Evolutionary conservation across 371 early-diverging fungal species (phyloP).

Genomic region (Coemansia sp.): DNA sequence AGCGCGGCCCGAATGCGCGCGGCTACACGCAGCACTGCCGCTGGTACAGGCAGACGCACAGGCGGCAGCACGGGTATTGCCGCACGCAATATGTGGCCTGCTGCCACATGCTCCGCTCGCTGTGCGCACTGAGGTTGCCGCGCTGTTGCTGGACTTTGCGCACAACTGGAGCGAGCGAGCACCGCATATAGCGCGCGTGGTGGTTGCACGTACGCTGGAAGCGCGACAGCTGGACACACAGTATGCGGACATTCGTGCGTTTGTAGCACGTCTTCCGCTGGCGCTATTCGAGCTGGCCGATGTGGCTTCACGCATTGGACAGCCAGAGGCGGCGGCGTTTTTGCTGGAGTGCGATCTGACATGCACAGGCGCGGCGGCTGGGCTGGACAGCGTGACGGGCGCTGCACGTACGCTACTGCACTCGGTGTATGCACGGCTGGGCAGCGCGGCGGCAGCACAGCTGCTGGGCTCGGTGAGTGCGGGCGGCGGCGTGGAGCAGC

Average conservation of each 20-base stretch:
- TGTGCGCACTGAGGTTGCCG: slow-evolving; percentile 23
- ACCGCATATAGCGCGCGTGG: slow-evolving; percentile 25
- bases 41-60: slow-evolving; percentile 31
- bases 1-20: slow-evolving; percentile 14
- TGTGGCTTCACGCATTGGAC: slow-evolving; percentile 28
- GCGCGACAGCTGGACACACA: slow-evolving; percentile 24
- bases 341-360: slow-evolving; percentile 45
- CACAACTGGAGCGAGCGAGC: slow-evolving; percentile 43
- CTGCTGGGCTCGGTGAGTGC: slow-evolving; percentile 26
- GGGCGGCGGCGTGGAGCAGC: slow-evolving; percentile 21
- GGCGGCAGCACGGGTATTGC: slow-evolving; percentile 27
- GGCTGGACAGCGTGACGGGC: slow-evolving; percentile 13
- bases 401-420: slow-evolving; percentile 34
- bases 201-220: slow-evolving; percentile 25
- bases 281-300: slow-evolving; percentile 45
- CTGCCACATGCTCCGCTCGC: slow-evolving; percentile 6
- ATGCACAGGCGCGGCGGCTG: slow-evolving; percentile 26
- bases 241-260: slow-evolving; percentile 41
- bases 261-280: slow-evolving; percentile 27
- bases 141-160: slow-evolving; percentile 38
- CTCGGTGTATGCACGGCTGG: slow-evolving; percentile 28
- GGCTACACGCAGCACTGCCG: slow-evolving; percentile 14
- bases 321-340: slow-evolving; percentile 39
- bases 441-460: slow-evolving; percentile 41
- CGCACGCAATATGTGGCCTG: slow-evolving; percentile 28